Conservation (phyloP, 495 filamentous ascomycete species). For the Penicillium goetzii region DNA sequence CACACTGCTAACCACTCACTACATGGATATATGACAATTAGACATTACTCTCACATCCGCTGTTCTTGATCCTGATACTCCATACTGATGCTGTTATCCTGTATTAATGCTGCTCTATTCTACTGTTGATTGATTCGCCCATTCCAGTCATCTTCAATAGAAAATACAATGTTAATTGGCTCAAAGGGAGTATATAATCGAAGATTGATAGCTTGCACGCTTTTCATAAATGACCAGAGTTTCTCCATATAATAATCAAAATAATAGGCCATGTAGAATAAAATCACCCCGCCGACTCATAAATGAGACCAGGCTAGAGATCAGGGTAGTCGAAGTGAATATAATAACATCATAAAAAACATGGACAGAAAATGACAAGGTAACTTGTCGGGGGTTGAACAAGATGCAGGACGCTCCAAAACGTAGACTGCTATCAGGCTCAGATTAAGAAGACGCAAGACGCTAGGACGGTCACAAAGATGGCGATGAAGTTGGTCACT, state of each 20-base stretch:
- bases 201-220: conserved; percentile 6
- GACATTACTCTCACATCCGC: not conserved
- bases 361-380: not conserved
- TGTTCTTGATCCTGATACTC: too few relatives aligned
- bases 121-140: not conserved
- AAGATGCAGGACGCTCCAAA: not conserved
- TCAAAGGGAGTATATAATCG: not conserved
- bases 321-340: conserved; percentile 5
- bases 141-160: not conserved
- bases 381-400: not conserved
- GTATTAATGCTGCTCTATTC: too few relatives aligned
- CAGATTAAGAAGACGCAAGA: not conserved
- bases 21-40: not conserved
- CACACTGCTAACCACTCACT: not conserved
- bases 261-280: conserved; percentile 6
- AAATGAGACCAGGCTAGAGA: not conserved
- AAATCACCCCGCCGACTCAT: conserved; percentile 13
- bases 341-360: conserved; percentile 10
- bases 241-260: conserved; percentile 9
- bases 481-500: not conserved
- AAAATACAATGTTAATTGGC: not conserved
- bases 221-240: conserved; percentile 6
- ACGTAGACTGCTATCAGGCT: not conserved
- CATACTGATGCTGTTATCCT: too few relatives aligned
- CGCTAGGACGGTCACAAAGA: conserved; percentile 1